Percentiles rank a stretch among this genome's conserved stretches.
Conservation (phyloP, 768 basidiomycete genomes). For the Kwoniella dejecticola region DNA sequence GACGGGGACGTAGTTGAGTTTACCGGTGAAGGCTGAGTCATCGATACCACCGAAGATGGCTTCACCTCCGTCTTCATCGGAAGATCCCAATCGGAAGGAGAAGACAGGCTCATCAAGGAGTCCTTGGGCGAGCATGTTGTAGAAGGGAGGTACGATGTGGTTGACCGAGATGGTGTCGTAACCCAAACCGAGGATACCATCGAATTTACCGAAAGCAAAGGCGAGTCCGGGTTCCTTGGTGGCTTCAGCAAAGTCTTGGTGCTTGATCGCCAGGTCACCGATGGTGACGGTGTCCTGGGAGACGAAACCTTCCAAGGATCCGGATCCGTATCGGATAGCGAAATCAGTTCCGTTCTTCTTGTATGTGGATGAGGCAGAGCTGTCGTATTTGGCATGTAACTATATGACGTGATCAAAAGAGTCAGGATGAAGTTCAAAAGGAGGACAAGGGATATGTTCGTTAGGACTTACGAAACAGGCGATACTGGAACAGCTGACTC, state of each 20-base stretch:
- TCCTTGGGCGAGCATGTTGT: conserved; percentile 79
- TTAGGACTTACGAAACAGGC: conserved; percentile 55
- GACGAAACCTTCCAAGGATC: conserved; percentile 94
- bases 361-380: conserved; percentile 74
- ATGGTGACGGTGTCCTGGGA: conserved; percentile 78
- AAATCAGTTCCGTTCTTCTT: conserved; percentile 86
- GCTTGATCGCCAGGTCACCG: conserved; percentile 73
- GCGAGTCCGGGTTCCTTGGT: conserved; percentile 94
- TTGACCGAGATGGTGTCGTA: conserved; percentile 94
- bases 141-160: conserved; percentile 88
- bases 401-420: conserved; percentile 13
- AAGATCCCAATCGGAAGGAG: conserved; percentile 86
- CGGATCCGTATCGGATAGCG: conserved; percentile 90
- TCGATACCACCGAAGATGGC: conserved; percentile 92
- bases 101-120: conserved; percentile 85
- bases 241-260: conserved; percentile 91
- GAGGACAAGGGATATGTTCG: background rate
- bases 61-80: conserved; percentile 86
- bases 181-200: conserved; percentile 89
- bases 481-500: conserved; percentile 51
- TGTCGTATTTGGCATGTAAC: conserved; percentile 89
- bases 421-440: background rate
- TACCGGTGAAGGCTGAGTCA: conserved; percentile 70
- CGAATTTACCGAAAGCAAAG: conserved; percentile 86
- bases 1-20: conserved; percentile 82